Percentiles rank a stretch among this genome's conserved stretches.
phyloP scores from a whole-genome alignment of 768 basidiomycete genomes.

The Lactarius psammicola region DNA sequence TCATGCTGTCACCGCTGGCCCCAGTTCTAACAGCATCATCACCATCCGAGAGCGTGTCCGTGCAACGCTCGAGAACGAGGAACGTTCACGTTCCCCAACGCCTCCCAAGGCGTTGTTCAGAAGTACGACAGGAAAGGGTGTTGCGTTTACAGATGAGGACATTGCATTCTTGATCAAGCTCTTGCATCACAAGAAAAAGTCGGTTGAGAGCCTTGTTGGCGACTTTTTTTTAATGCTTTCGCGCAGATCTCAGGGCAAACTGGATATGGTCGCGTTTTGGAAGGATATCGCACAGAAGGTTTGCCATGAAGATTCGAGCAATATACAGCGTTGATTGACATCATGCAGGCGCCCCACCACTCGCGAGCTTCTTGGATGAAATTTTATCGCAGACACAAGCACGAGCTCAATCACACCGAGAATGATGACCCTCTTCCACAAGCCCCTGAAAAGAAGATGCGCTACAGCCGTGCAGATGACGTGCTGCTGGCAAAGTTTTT shows the following conservation, averaged over 20 bases:
- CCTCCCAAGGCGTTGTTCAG: conserved; percentile 76
- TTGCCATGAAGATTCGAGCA: conserved; percentile 22
- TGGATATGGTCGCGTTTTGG: conserved; percentile 79
- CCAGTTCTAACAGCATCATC: conserved; percentile 42
- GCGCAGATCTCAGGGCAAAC: conserved; percentile 52
- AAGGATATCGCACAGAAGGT: conserved; percentile 73
- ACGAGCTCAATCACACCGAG: conserved; percentile 69
- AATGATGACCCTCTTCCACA: conserved; percentile 67
- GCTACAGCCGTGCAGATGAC: conserved; percentile 79
- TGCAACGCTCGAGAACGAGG: conserved; percentile 35
- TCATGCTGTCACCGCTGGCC: conserved; percentile 35
- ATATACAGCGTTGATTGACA: conserved; percentile 1
- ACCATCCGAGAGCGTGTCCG: conserved; percentile 44
- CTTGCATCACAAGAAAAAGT: conserved; percentile 71
- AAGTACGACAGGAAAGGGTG: conserved; percentile 87
- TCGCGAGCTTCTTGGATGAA: conserved; percentile 95
- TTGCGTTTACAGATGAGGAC: conserved; percentile 85
- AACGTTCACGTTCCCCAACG: conserved; percentile 71
- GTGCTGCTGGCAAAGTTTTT: conserved; percentile 77
- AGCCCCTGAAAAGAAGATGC: conserved; percentile 84
- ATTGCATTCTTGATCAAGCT: conserved; percentile 73
- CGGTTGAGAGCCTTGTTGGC: conserved; percentile 27
- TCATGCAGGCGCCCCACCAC: conserved; percentile 74
- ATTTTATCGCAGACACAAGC: conserved; percentile 85
- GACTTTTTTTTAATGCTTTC: conserved; percentile 24